phyloP scores from a whole-genome alignment of 1,284 basidiomycete genomes.

The Abortiporus biennis region DNA sequence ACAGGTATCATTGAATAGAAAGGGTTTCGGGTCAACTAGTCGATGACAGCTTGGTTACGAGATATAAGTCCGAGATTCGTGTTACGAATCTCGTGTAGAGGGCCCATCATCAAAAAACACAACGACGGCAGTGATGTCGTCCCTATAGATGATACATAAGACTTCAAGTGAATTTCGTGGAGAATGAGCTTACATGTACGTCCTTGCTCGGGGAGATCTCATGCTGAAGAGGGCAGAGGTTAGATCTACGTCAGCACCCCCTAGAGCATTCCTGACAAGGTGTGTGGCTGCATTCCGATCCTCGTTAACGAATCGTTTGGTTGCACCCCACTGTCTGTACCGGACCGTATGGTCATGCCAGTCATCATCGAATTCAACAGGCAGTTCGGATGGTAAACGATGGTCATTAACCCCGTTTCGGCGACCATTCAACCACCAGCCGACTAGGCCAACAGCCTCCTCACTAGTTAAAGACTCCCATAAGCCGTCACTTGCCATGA shows the following conservation, averaged over 20 bases:
- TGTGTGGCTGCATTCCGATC: conserved; percentile 49
- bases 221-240: conserved; percentile 40
- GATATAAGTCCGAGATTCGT: too few species aligned
- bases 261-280: conserved; percentile 53
- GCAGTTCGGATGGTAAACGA: conserved; percentile 10
- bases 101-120: conserved; percentile 18
- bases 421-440: conserved; percentile 43
- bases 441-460: conserved; percentile 54
- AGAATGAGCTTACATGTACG: conserved; percentile 27
- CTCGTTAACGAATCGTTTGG: conserved; percentile 37
- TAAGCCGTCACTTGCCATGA: conserved; percentile 51
- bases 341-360: conserved; percentile 15
- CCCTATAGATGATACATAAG: conserved; percentile 10
- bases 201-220: conserved; percentile 29
- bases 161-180: not conserved
- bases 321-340: conserved; percentile 31
- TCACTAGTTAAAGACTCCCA: conserved; percentile 54
- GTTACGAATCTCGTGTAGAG: too few species aligned
- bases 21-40: too few species aligned
- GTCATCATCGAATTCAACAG: conserved; percentile 10
- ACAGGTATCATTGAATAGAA: too few species aligned
- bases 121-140: conserved; percentile 20
- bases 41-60: too few species aligned
- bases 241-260: conserved; percentile 47
- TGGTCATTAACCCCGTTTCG: conserved; percentile 13